Evolutionary conservation across 352 stramenopile genomes (phyloP).

Genomic region (Phytophthora hibernalis): DNA sequence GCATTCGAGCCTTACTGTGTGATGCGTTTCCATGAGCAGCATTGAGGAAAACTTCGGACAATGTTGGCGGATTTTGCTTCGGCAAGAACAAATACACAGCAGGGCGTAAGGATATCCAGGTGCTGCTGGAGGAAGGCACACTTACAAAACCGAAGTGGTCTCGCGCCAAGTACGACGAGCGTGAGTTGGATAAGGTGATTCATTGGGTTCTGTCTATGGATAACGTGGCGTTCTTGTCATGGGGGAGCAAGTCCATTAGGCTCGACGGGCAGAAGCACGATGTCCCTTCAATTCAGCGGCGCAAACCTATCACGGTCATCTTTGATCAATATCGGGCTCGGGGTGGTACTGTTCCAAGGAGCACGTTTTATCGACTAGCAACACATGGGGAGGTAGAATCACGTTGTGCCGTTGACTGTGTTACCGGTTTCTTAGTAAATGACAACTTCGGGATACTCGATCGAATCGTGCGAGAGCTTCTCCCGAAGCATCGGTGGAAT

Average conservation of each 20-base stretch:
- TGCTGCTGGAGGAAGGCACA: neutral
- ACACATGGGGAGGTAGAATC: conserved; percentile 18
- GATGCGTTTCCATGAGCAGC: neutral
- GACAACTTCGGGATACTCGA: conserved; percentile 26
- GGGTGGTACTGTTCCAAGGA: neutral
- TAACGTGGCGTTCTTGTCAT: conserved; percentile 29
- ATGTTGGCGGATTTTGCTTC: neutral
- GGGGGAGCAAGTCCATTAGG: conserved; percentile 28
- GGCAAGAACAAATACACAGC: conserved; percentile 1
- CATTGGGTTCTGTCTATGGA: neutral
- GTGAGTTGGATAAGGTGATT: neutral
- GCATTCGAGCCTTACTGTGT: too few species aligned
- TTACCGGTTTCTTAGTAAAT: conserved; percentile 37
- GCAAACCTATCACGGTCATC: neutral
- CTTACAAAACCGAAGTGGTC: neutral
- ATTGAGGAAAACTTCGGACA: neutral
- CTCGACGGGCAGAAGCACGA: neutral
- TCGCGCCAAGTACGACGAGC: conserved; percentile 1
- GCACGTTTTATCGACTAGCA: conserved; percentile 23
- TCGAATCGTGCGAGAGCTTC: conserved; percentile 17
- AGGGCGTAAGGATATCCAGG: neutral
- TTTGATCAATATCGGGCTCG: conserved; percentile 9
- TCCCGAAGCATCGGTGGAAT: neutral
- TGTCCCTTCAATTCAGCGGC: conserved; percentile 17
- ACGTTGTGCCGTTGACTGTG: conserved; percentile 33